Evolutionary conservation across 164 flowering plant species (phyloP).

Genomic region (Magnolia kwangsiensis): DNA sequence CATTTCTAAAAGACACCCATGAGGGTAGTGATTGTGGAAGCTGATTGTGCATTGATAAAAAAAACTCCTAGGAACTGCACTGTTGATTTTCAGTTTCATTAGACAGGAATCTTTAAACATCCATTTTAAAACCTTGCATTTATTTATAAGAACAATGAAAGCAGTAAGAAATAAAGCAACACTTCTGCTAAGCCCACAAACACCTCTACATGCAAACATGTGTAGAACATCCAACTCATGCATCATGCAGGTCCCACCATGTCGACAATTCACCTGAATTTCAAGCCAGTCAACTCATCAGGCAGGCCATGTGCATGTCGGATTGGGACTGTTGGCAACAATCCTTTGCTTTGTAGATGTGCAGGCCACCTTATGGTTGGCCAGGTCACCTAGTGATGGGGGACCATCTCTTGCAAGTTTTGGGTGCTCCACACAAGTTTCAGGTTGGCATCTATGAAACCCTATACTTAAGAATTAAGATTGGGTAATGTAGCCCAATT

Average conservation of each 20-base stretch:
- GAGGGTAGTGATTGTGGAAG: neutral
- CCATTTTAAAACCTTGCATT: neutral
- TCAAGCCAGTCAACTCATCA: neutral
- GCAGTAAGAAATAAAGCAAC: neutral
- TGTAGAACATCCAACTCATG: neutral
- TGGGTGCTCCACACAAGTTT: neutral
- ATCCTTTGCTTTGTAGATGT: neutral
- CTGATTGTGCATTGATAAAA: neutral
- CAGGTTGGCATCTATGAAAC: neutral
- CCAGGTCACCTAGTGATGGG: neutral
- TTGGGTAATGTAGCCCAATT: neutral
- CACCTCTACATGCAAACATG: neutral
- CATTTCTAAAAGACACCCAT: too few species aligned
- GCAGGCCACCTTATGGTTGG: neutral
- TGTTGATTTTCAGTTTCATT: too few species aligned
- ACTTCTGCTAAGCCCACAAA: neutral
- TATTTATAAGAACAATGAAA: neutral
- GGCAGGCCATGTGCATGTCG: neutral
- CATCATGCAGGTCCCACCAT: neutral
- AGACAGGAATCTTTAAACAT: neutral
- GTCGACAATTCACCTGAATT: too few species aligned
- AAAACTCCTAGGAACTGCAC: neutral
- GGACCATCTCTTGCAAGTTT: neutral
- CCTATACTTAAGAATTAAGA: neutral
- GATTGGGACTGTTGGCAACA: neutral